These are phyloP conservation scores for Salisapilia sapeloensis DNA, from an alignment of 352 stramenopile species.

Conservation along the genomic window DNA sequence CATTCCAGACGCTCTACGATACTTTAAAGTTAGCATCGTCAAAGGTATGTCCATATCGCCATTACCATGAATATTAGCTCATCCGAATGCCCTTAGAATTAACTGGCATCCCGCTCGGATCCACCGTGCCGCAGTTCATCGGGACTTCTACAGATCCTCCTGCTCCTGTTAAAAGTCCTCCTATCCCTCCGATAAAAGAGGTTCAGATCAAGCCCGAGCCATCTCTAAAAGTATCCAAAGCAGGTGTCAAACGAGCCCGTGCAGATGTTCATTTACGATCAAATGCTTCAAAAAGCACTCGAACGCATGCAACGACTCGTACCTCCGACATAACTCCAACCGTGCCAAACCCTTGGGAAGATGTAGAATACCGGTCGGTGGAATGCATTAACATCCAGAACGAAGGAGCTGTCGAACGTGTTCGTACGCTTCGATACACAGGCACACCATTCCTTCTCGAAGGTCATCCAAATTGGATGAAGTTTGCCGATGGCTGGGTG, in stretches of 20 bases:
- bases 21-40: slow-evolving; percentile 48
- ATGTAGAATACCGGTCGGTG: slow-evolving; percentile 41
- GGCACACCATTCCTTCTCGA: slow-evolving; percentile 60
- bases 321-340: slow-evolving; percentile 31
- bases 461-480: slow-evolving; percentile 37
- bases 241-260: too few relatives aligned
- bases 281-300: too few relatives aligned
- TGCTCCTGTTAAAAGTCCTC: too few relatives aligned
- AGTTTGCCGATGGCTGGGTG: slow-evolving; percentile 48
- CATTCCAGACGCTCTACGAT: slow-evolving; percentile 21
- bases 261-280: too few relatives aligned
- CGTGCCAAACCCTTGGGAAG: slow-evolving; percentile 51
- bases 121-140: too few relatives aligned
- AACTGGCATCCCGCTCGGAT: too few relatives aligned
- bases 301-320: slow-evolving; percentile 5
- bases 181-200: too few relatives aligned
- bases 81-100: too few relatives aligned
- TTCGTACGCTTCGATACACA: slow-evolving; percentile 42
- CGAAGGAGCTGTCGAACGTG: slow-evolving; percentile 23
- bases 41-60: slow-evolving; percentile 22
- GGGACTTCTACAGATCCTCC: too few relatives aligned
- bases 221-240: too few relatives aligned
- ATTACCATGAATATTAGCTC: too few relatives aligned
- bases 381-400: slow-evolving; percentile 50
- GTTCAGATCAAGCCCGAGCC: too few relatives aligned